A percentile compares a stretch with the other conserved stretches of the same genome.
Evolutionary conservation across 306 rosid species (phyloP).

Genomic region (Pueraria montana): DNA sequence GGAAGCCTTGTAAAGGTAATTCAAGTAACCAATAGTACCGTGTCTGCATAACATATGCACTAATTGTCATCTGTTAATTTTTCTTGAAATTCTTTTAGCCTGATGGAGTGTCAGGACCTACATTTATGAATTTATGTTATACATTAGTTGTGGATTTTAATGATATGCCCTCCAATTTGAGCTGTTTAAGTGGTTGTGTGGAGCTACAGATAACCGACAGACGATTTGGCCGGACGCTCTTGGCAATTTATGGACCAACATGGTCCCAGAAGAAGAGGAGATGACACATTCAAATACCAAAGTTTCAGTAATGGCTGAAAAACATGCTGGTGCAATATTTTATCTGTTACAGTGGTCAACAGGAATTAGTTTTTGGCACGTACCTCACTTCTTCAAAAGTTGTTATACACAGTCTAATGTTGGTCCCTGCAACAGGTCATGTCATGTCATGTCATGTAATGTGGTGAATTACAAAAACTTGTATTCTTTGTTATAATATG

Average conservation of each 20-base stretch:
- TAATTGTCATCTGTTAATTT: neutral
- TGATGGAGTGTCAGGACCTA: slow-evolving; percentile 4
- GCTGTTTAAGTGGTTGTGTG: slow-evolving; percentile 40
- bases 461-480: neutral
- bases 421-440: slow-evolving; percentile 35
- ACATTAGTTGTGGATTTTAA: slow-evolving; percentile 19
- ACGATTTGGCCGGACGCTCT: slow-evolving; percentile 85
- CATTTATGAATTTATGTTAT: slow-evolving; percentile 21
- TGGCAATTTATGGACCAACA: slow-evolving; percentile 92
- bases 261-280: slow-evolving; percentile 92
- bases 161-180: slow-evolving; percentile 24
- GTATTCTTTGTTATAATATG: neutral
- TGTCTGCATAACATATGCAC: slow-evolving; percentile 23
- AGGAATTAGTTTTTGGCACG: slow-evolving; percentile 11
- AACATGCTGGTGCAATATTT: slow-evolving; percentile 37
- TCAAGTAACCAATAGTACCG: slow-evolving; percentile 25
- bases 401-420: slow-evolving; percentile 9
- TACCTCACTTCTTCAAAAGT: slow-evolving; percentile 35
- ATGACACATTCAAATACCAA: slow-evolving; percentile 40
- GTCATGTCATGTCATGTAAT: neutral
- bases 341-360: slow-evolving; percentile 38
- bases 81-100: slow-evolving; percentile 4
- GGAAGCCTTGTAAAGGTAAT: slow-evolving; percentile 89
- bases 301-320: slow-evolving; percentile 52
- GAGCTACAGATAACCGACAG: slow-evolving; percentile 82